phyloP scores from a whole-genome alignment of 2,329 filamentous ascomycete genomes.

The Ophiostoma quercus region DNA sequence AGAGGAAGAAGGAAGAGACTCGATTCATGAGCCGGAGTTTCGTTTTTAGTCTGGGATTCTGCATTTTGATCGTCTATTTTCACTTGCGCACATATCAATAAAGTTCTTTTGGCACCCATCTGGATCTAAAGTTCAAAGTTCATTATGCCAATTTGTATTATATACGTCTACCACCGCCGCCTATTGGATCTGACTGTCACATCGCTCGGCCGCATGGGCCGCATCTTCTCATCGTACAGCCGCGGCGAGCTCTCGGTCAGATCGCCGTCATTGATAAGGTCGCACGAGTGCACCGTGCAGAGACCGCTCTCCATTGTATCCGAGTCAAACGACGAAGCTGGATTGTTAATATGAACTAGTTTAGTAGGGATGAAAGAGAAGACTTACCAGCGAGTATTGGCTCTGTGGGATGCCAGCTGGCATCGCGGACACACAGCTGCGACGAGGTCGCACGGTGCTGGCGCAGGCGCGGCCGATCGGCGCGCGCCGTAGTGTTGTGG shows the following conservation, averaged over 20 bases:
- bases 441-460: conserved; percentile 5
- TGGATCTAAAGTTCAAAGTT: no score
- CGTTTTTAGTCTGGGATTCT: conserved; percentile 15
- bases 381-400: conserved; percentile 65
- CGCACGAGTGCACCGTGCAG: conserved; percentile 74
- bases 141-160: no score
- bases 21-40: conserved; percentile 17
- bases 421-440: conserved; percentile 74
- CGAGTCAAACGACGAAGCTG: conserved; percentile 32
- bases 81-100: conserved; percentile 15
- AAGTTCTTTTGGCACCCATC: conserved; percentile 7
- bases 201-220: conserved; percentile 31
- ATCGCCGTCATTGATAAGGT: conserved; percentile 62
- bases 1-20: background rate
- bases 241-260: conserved; percentile 54
- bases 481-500: background rate
- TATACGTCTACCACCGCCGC: background rate
- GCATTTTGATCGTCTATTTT: background rate
- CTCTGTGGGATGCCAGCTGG: conserved; percentile 82
- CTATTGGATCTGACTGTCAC: background rate
- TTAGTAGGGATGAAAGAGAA: conserved; percentile 5
- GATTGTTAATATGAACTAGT: background rate
- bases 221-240: conserved; percentile 57
- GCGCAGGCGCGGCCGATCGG: background rate
- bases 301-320: conserved; percentile 62